These are phyloP conservation scores for Tricholomella constricta DNA, from an alignment of 768 basidiomycete genomes.

Conservation along the genomic window DNA sequence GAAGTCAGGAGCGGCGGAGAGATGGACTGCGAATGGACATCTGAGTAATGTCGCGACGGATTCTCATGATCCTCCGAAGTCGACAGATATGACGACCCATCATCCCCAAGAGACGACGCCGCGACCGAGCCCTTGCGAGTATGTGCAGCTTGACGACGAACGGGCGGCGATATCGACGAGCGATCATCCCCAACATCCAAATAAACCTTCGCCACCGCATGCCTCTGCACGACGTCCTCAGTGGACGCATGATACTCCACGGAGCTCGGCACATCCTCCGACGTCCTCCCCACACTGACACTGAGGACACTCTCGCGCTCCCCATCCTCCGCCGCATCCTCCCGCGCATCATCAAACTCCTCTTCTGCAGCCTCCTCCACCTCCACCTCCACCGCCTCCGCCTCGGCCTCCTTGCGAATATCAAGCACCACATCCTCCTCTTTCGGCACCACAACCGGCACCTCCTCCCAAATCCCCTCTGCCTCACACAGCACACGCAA, in stretches of 20 bases:
- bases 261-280: constrained; percentile 31
- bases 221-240: constrained; percentile 25
- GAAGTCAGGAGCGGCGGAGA: constrained; percentile 55
- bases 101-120: constrained; percentile 19
- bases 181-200: constrained; percentile 4
- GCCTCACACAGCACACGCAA: constrained; percentile 75
- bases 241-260: constrained; percentile 39
- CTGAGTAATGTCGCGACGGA: constrained; percentile 8
- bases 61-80: constrained; percentile 31
- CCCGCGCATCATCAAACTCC: constrained; percentile 28
- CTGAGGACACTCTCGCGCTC: constrained; percentile 22
- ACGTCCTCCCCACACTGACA: constrained; percentile 29
- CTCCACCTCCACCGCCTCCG: constrained; percentile 18
- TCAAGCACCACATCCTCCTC: constrained; percentile 29
- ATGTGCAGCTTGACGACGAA: constrained; percentile 1
- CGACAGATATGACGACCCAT: constrained; percentile 29
- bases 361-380: constrained; percentile 21
- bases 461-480: constrained; percentile 60
- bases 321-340: constrained; percentile 26
- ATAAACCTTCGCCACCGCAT: no score
- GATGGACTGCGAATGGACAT: constrained; percentile 23
- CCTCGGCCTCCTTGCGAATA: constrained; percentile 24
- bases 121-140: constrained; percentile 14
- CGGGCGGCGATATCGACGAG: constrained; percentile 7
- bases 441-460: constrained; percentile 33